Percentiles rank a stretch among this genome's conserved stretches.
Conservation (phyloP, 2,329 filamentous ascomycete genomes). For the Penicillium sp. region DNA sequence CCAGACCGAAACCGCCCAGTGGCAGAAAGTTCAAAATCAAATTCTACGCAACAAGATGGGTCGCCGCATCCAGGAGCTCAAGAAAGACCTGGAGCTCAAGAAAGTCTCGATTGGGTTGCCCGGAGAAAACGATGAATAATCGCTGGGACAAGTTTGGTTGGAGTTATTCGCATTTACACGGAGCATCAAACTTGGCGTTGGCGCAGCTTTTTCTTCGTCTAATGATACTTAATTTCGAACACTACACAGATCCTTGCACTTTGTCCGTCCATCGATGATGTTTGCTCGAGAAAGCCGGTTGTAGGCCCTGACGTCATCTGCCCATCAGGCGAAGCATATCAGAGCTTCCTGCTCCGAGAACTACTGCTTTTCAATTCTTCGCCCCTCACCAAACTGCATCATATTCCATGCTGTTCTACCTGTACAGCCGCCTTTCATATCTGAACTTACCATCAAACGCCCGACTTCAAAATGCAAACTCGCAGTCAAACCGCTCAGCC, state of each 20-base stretch:
- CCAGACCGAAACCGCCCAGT: slow-evolving; percentile 41
- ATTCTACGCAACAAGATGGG: slow-evolving; percentile 48
- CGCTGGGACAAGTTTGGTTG: neutral
- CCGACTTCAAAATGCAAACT: slow-evolving; percentile 23
- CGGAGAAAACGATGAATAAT: slow-evolving; percentile 35
- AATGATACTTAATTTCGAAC: neutral
- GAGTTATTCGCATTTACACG: slow-evolving; percentile 1
- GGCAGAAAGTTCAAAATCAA: slow-evolving; percentile 43
- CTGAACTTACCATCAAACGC: neutral
- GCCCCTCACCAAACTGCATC: neutral
- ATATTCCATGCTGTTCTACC: neutral
- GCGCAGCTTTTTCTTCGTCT: neutral
- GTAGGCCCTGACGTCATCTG: slow-evolving; percentile 26
- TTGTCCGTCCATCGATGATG: neutral
- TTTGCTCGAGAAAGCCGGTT: slow-evolving; percentile 8
- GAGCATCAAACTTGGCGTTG: neutral
- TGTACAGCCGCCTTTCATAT: neutral
- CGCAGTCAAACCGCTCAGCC: slow-evolving; percentile 19
- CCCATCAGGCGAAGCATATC: slow-evolving; percentile 13
- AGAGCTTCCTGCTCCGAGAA: neutral
- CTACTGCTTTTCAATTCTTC: neutral
- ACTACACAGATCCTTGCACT: neutral
- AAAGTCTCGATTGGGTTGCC: slow-evolving; percentile 46
- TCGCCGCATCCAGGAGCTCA: slow-evolving; percentile 46
- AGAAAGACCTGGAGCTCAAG: slow-evolving; percentile 48